A percentile compares a stretch with the other conserved stretches of the same genome.
phyloP scores from a whole-genome alignment of 1,284 basidiomycete genomes.

The Omphalotus olearius region DNA sequence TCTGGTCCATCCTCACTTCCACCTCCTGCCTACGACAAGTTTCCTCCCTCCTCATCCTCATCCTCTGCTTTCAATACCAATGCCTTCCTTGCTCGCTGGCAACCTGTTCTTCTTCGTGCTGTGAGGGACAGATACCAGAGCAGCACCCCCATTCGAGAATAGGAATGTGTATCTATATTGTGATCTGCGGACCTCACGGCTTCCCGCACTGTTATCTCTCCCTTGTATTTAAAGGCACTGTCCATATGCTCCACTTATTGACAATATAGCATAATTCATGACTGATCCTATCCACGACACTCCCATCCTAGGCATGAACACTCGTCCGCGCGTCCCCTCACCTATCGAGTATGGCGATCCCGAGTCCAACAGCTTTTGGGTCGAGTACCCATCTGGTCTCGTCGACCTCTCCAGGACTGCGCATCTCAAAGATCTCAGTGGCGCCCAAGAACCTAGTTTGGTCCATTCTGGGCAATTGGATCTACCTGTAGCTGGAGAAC shows the following conservation, averaged over 20 bases:
- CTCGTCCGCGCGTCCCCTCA: constrained; percentile 38
- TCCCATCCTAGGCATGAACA: constrained; percentile 39
- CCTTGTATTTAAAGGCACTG: too few relatives aligned
- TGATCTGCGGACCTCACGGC: too few relatives aligned
- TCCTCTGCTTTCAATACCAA: constrained; percentile 41
- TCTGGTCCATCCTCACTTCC: constrained; percentile 14
- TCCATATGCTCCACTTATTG: too few relatives aligned
- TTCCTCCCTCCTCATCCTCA: constrained; percentile 16
- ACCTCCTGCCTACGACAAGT: constrained; percentile 11
- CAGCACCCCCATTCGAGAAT: neutral
- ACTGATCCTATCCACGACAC: constrained; percentile 33
- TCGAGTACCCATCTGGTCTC: constrained; percentile 62
- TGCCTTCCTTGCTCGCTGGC: constrained; percentile 77
- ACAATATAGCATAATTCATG: neutral
- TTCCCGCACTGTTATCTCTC: too few relatives aligned
- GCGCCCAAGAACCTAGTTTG: constrained; percentile 25
- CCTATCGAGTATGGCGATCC: constrained; percentile 52
- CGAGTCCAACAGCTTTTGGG: constrained; percentile 49
- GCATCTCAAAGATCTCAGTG: constrained; percentile 22
- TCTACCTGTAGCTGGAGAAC: constrained; percentile 46
- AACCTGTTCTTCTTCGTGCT: constrained; percentile 55
- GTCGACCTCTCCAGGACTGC: constrained; percentile 50
- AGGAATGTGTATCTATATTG: too few relatives aligned
- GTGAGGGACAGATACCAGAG: constrained; percentile 38
- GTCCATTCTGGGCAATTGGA: constrained; percentile 42